Conservation (phyloP, 2,329 filamentous ascomycete species). For the Fusarium sp. region DNA sequence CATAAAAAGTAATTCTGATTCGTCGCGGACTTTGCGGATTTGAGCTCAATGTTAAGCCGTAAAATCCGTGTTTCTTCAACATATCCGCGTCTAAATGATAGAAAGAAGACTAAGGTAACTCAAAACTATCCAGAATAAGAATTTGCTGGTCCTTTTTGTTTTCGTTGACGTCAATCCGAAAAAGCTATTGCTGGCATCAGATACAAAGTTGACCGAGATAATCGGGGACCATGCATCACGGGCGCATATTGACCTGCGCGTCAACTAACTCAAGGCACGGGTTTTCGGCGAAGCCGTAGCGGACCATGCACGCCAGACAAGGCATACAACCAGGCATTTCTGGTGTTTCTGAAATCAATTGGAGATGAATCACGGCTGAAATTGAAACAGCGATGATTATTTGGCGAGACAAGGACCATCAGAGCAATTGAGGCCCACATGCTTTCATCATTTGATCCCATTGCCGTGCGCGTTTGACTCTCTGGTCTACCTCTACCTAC, state of each 20-base stretch:
- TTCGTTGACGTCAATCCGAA: constrained; percentile 5
- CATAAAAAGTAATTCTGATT: not conserved
- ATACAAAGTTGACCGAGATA: constrained; percentile 9
- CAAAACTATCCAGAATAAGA: not conserved
- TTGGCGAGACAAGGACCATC: not conserved
- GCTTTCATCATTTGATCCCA: not conserved
- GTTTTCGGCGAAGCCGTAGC: constrained; percentile 29
- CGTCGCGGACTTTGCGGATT: constrained; percentile 15
- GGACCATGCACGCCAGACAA: constrained; percentile 10
- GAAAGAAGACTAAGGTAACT: not conserved
- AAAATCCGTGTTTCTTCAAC: not conserved
- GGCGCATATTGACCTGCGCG: constrained; percentile 8
- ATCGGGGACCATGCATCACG: constrained; percentile 4
- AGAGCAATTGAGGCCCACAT: not conserved
- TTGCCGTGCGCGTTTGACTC: not conserved
- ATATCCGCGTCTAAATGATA: not conserved
- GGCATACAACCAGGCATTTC: constrained; percentile 2
- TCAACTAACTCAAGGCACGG: constrained; percentile 5
- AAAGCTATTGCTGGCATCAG: not conserved
- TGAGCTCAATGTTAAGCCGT: not conserved
- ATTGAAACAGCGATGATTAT: not conserved
- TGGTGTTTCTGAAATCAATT: not conserved
- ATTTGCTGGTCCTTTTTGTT: not conserved
- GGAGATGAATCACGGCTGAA: not conserved
- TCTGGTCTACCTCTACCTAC: not conserved